Base-by-base conservation (phyloP, 2,329 filamentous ascomycete species). In the Stachybotrys elegans region DNA sequence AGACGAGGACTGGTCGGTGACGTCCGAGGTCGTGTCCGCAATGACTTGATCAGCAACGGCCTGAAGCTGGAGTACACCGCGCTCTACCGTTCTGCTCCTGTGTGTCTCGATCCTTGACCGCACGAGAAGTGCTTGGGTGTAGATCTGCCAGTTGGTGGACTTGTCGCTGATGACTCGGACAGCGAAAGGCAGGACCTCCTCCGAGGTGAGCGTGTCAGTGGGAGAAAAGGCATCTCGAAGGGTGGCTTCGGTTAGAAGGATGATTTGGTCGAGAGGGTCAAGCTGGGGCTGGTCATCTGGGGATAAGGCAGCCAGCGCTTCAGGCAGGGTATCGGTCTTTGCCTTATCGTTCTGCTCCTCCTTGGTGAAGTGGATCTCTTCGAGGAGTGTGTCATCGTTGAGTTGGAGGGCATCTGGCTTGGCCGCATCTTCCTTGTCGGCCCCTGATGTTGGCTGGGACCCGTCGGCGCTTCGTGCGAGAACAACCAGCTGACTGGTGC, bases 101-200 rank as follows among this genome's bases (percentile, higher is more conserved):
- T 94, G 91, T 0, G 91, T 77, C 65, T 98, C 93, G 43, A 97
- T 92, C 14, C 93, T 78, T 48, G 88, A 95, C 36, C 93, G 79
- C 2, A 97, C 87, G 0, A 98, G 74, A 8, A 98, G 72, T 0
- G 90, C 93, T 60, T 97, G 91, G 0, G 93, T 96, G 61, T 97
- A 97, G 25, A 96, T 84, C 62, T 97, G 93, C 93, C 93, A 98
- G 63, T 97, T 98, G 1, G 89, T 92, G 37, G 86, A 86, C 53
- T 92, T 91, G 48, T 93, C 90, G 8, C 86, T 79, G 2, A 98
- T 75, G 0, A 97, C 93, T 32, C 93, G 81, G 2, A 84, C 85
- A 1, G 93, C 93, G 60, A 92, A 98, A 0, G 93, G 93, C 1
- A 95, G 67, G 5, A 95, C 92, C 60, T 97, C 89, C 66, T 97